Evolutionary conservation across 108 stramenopile genomes (phyloP).

Genomic region (Nannochloropsis salina): DNA sequence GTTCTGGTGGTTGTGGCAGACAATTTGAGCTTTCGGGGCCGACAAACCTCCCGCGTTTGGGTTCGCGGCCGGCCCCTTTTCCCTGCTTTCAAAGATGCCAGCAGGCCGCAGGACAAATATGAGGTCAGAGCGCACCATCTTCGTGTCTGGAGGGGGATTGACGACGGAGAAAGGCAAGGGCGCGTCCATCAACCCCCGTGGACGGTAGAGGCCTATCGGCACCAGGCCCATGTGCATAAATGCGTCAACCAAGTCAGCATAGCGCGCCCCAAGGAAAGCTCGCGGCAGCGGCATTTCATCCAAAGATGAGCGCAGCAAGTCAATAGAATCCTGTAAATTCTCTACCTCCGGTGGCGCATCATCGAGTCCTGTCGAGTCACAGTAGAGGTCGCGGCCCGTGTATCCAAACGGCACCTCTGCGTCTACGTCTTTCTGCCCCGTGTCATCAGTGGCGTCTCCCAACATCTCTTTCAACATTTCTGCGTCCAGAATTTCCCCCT

Average conservation of each 20-base stretch:
- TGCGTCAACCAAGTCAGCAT: neutral
- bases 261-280: neutral
- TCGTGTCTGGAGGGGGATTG: neutral
- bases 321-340: slow-evolving; percentile 10
- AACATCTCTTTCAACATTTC: slow-evolving; percentile 13
- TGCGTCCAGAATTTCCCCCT: neutral
- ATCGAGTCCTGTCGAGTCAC: neutral
- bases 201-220: neutral
- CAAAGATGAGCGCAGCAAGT: neutral
- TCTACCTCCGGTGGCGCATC: neutral
- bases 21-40: no score
- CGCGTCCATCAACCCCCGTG: neutral
- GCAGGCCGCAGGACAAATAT: neutral
- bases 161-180: slow-evolving; percentile 6
- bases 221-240: neutral
- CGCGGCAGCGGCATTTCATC: neutral
- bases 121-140: neutral
- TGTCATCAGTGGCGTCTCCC: neutral
- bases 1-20: no score
- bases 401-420: neutral
- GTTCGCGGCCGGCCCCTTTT: neutral
- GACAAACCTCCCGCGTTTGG: no score
- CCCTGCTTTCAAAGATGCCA: neutral
- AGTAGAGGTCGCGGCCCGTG: neutral
- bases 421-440: neutral